These are phyloP conservation scores for Magnaporthales sp. DNA, from an alignment of 2,329 filamentous ascomycete species.

Conservation along the genomic window DNA sequence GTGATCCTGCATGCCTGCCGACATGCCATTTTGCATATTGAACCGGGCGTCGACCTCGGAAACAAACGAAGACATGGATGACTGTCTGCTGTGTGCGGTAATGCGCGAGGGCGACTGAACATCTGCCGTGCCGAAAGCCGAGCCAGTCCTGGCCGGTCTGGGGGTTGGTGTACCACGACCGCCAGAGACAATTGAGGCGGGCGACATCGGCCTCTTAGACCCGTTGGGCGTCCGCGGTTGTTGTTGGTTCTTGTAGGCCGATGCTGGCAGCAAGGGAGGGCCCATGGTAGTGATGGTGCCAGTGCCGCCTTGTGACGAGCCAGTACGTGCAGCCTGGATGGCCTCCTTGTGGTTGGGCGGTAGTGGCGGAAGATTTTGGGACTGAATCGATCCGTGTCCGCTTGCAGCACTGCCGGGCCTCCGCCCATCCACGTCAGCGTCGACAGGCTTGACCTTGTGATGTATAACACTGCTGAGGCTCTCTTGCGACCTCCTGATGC, in stretches of 20 bases:
- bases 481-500: slow-evolving; percentile 38
- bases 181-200: slow-evolving; percentile 28
- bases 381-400: slow-evolving; percentile 32
- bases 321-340: slow-evolving; percentile 68
- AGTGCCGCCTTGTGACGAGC: slow-evolving; percentile 34
- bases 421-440: slow-evolving; percentile 26
- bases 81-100: slow-evolving; percentile 48
- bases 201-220: slow-evolving; percentile 31
- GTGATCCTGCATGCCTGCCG: slow-evolving; percentile 33
- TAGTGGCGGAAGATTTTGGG: slow-evolving; percentile 53
- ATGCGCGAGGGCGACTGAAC: slow-evolving; percentile 38
- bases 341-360: slow-evolving; percentile 75
- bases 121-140: slow-evolving; percentile 32
- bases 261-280: slow-evolving; percentile 76
- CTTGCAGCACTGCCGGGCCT: slow-evolving; percentile 71
- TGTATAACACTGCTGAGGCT: slow-evolving; percentile 35
- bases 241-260: slow-evolving; percentile 42
- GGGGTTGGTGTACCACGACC: slow-evolving; percentile 50
- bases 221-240: slow-evolving; percentile 56
- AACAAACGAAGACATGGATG: slow-evolving; percentile 89
- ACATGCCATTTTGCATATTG: slow-evolving; percentile 57
- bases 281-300: slow-evolving; percentile 53
- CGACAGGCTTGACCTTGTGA: slow-evolving; percentile 26
- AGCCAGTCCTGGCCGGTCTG: slow-evolving; percentile 33
- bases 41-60: slow-evolving; percentile 91